A percentile compares a stretch with the other conserved stretches of the same genome.
Conservation (phyloP, 192 early-diverging fungal species). For the Pilobolus umbonatus region DNA sequence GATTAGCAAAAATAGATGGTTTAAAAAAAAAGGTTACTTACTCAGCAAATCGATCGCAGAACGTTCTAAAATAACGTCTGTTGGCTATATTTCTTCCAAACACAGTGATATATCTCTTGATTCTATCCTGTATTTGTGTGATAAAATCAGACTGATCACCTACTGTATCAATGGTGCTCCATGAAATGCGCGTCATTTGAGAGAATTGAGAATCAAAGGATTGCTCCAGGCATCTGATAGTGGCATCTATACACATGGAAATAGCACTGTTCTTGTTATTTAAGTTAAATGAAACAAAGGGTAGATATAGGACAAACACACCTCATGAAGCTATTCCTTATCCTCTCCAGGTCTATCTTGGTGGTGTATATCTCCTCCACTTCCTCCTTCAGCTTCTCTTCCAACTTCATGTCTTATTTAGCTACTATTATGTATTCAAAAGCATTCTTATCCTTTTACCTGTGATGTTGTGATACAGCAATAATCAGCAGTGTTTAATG, state of each 20-base stretch:
- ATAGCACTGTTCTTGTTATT: constrained; percentile 47
- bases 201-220: constrained; percentile 65
- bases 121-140: constrained; percentile 52
- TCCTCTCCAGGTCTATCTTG: constrained; percentile 66
- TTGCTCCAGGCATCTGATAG: constrained; percentile 65
- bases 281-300: not conserved
- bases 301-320: constrained; percentile 25
- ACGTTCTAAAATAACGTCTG: constrained; percentile 77
- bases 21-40: constrained; percentile 36
- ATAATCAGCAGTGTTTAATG: constrained; percentile 95
- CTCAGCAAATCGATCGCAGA: constrained; percentile 92
- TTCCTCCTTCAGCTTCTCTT: constrained; percentile 83
- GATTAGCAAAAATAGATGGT: not conserved
- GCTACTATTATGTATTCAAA: not conserved
- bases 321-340: constrained; percentile 77
- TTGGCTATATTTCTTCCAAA: constrained; percentile 62
- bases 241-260: constrained; percentile 56
- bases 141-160: constrained; percentile 95
- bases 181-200: constrained; percentile 71
- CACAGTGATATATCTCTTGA: constrained; percentile 51
- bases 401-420: too few relatives aligned
- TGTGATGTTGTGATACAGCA: constrained; percentile 78
- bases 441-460: constrained; percentile 45
- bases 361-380: constrained; percentile 65
- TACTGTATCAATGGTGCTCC: constrained; percentile 79